These are phyloP conservation scores for Talaromyces verruculosus DNA, from an alignment of 2,329 filamentous ascomycete species.

Conservation along the genomic window DNA sequence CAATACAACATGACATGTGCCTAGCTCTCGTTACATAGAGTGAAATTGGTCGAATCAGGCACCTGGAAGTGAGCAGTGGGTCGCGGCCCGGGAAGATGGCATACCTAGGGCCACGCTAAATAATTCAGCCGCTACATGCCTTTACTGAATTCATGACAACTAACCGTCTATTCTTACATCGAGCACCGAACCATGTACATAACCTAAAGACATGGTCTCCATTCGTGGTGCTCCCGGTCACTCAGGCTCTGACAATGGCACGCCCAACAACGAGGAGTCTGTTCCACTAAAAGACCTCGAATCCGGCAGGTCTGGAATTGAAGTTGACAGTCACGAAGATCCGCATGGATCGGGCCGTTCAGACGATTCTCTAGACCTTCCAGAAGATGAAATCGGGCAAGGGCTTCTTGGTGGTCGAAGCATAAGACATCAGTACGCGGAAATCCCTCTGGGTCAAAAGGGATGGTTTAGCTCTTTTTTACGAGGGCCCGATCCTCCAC, in stretches of 20 bases:
- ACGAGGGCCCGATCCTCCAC: constrained; percentile 34
- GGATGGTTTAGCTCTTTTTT: constrained; percentile 26
- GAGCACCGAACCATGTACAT: neutral
- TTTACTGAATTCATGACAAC: neutral
- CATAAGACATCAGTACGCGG: neutral
- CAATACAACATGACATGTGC: neutral
- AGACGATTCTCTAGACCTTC: constrained; percentile 18
- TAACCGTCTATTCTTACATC: neutral
- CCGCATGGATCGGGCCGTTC: neutral
- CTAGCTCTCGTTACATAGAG: neutral
- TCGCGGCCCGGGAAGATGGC: neutral
- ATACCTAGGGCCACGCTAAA: neutral
- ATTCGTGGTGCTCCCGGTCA: neutral
- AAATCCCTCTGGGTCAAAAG: neutral
- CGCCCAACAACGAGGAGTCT: neutral
- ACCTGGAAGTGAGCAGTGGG: neutral
- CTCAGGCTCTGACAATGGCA: constrained; percentile 1
- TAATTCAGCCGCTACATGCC: neutral
- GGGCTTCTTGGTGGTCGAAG: constrained; percentile 17
- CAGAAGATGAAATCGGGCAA: constrained; percentile 15
- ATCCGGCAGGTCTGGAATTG: constrained; percentile 14
- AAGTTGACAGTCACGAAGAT: constrained; percentile 13
- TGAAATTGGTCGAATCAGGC: neutral
- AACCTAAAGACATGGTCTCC: constrained; percentile 5
- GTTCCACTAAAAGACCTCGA: constrained; percentile 20